Percentiles rank a stretch among this genome's conserved stretches.
Evolutionary conservation across 805 yeast species (phyloP).

Genomic region (Ogataea trehaloabstinens): DNA sequence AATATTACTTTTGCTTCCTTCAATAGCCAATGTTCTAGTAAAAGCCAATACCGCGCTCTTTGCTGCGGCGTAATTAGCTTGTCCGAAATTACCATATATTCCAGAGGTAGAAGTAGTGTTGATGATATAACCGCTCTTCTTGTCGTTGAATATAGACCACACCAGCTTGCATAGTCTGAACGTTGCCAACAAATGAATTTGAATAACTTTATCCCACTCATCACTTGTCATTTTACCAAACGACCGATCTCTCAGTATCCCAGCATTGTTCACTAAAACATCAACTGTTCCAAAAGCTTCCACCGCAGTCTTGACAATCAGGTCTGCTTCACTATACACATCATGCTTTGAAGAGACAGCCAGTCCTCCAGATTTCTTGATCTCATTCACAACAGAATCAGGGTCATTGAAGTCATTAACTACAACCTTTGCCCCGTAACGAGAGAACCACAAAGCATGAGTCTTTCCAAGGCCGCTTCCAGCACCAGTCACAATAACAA

Average conservation of each 20-base stretch:
- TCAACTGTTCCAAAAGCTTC: slow-evolving; percentile 80
- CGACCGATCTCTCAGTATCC: slow-evolving; percentile 87
- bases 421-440: slow-evolving; percentile 92
- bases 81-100: slow-evolving; percentile 96
- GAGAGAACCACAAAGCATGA: slow-evolving; percentile 81
- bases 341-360: slow-evolving; percentile 86
- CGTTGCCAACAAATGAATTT: slow-evolving; percentile 82
- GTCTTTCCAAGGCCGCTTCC: slow-evolving; percentile 93
- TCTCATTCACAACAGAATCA: slow-evolving; percentile 67
- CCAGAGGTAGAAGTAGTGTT: slow-evolving; percentile 96
- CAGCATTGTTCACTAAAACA: slow-evolving; percentile 88
- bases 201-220: slow-evolving; percentile 79
- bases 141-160: slow-evolving; percentile 85
- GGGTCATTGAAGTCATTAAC: slow-evolving; percentile 89
- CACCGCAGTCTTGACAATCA: slow-evolving; percentile 74
- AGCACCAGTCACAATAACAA: slow-evolving; percentile 91
- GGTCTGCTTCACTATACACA: slow-evolving; percentile 71
- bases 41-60: slow-evolving; percentile 86
- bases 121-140: slow-evolving; percentile 76
- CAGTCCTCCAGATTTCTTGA: slow-evolving; percentile 58
- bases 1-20: slow-evolving; percentile 79
- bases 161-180: slow-evolving; percentile 81
- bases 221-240: slow-evolving; percentile 78
- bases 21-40: slow-evolving; percentile 82
- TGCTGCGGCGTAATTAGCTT: slow-evolving; percentile 93